A percentile compares a stretch with the other conserved stretches of the same genome.
Conservation (phyloP, 176 grass and related monocot species). For the Coix lacrymajobi region DNA sequence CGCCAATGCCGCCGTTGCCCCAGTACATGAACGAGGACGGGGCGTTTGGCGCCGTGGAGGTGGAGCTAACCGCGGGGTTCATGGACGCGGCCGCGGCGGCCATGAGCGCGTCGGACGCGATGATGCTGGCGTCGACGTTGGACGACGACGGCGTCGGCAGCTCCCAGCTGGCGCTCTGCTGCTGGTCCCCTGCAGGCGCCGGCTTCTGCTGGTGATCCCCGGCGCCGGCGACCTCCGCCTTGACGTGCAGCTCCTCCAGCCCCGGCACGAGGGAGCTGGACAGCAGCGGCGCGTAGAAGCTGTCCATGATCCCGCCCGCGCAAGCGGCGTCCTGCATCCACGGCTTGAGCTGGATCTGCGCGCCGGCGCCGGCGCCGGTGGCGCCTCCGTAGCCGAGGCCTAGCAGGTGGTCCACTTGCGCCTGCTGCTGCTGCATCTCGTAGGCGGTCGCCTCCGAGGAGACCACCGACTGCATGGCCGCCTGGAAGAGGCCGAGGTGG, state of each 20-base stretch:
- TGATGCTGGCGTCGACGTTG: constrained; percentile 40
- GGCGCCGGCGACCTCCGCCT: constrained; percentile 31
- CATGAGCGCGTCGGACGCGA: constrained; percentile 64
- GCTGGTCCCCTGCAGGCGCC: background rate
- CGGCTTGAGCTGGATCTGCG: constrained; percentile 46
- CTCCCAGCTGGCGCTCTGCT: constrained; percentile 29
- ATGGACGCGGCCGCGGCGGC: constrained; percentile 46
- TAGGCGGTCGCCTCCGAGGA: constrained; percentile 32
- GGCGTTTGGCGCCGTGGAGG: background rate
- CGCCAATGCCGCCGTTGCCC: constrained; percentile 41
- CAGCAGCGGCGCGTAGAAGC: constrained; percentile 42
- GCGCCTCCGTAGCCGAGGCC: constrained; percentile 26
- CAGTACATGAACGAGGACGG: constrained; percentile 45
- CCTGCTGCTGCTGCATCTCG: constrained; percentile 47
- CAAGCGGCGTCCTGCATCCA: constrained; percentile 16
- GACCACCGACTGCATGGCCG: constrained; percentile 48
- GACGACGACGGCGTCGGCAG: constrained; percentile 38
- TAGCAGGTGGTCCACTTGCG: constrained; percentile 45
- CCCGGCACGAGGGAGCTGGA: constrained; percentile 49
- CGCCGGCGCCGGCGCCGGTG: background rate
- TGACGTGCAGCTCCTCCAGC: constrained; percentile 57
- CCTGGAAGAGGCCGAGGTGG: constrained; percentile 52
- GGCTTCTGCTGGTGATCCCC: constrained; percentile 24
- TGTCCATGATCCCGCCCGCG: constrained; percentile 18
- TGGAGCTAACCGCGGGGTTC: constrained; percentile 17